phyloP scores from a whole-genome alignment of 345 rosid genomes.

The Erysimum cheiranthoides region DNA sequence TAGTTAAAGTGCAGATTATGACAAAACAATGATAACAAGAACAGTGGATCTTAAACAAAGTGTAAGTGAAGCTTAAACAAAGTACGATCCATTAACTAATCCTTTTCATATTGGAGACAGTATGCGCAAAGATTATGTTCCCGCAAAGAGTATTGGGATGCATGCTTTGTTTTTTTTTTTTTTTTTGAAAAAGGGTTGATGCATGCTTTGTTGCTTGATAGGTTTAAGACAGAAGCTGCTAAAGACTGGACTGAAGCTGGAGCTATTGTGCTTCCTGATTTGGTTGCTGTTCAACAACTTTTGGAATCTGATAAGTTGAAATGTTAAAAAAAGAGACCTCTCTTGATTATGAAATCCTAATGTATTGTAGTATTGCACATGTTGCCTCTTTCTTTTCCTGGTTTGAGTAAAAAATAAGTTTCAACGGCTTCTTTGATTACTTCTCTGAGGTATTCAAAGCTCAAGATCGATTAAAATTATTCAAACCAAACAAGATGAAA shows the following conservation, averaged over 20 bases:
- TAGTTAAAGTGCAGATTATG: background rate
- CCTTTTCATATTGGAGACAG: conserved; percentile 87
- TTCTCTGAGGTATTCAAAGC: background rate
- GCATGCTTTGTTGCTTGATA: conserved; percentile 86
- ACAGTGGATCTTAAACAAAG: background rate
- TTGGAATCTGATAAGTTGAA: conserved; percentile 55
- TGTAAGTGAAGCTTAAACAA: background rate
- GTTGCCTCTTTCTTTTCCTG: conserved; percentile 23
- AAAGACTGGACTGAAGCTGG: conserved; percentile 81
- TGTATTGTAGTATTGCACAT: conserved; percentile 34
- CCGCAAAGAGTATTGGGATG: conserved; percentile 89
- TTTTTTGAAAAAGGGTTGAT: too few species aligned
- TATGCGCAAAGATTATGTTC: conserved; percentile 85
- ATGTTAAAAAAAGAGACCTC: conserved; percentile 36
- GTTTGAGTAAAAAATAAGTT: conserved; percentile 3
- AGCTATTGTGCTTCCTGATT: conserved; percentile 82
- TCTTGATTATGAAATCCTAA: conserved; percentile 10
- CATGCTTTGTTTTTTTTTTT: conserved; percentile 87
- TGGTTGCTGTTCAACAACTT: conserved; percentile 67
- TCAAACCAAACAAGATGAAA: conserved; percentile 11
- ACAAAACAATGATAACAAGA: background rate
- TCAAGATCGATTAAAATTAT: background rate
- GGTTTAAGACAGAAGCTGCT: conserved; percentile 87
- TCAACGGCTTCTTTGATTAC: conserved; percentile 2
- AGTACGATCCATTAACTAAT: background rate